These are phyloP conservation scores for Pisolithus sp. DNA, from an alignment of 768 basidiomycete genomes.

Conservation along the genomic window DNA sequence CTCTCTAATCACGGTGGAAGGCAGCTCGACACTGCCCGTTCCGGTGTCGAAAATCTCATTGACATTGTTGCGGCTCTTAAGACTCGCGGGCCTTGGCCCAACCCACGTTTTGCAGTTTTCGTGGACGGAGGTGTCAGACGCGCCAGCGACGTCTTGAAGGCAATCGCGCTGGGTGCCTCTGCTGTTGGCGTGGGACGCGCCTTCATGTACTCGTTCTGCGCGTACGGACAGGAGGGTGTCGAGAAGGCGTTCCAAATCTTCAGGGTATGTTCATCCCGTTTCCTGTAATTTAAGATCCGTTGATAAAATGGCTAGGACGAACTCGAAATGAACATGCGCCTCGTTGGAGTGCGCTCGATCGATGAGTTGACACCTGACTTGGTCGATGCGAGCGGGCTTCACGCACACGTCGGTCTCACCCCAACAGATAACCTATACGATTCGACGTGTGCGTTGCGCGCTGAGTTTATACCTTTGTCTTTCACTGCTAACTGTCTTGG, in stretches of 20 bases:
- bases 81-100: constrained; percentile 10
- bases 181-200: constrained; percentile 73
- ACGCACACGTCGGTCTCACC: constrained; percentile 22
- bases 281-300: neutral
- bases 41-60: constrained; percentile 27
- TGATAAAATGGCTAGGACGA: constrained; percentile 55
- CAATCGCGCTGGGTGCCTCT: constrained; percentile 49
- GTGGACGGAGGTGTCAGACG: constrained; percentile 44
- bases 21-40: constrained; percentile 42
- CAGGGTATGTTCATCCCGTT: constrained; percentile 35
- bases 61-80: constrained; percentile 15
- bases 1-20: constrained; percentile 57
- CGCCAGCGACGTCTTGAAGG: constrained; percentile 44
- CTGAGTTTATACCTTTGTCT: neutral
- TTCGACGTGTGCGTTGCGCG: constrained; percentile 25
- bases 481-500: neutral
- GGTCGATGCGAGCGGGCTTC: constrained; percentile 56
- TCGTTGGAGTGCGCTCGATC: constrained; percentile 74
- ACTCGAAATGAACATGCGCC: constrained; percentile 91
- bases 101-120: constrained; percentile 32
- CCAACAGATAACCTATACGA: constrained; percentile 26
- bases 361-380: constrained; percentile 73
- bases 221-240: constrained; percentile 80
- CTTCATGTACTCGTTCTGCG: constrained; percentile 76
- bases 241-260: constrained; percentile 73